Conservation (phyloP, 1,139 yeast species). For the Yamadazyma atlantica region DNA sequence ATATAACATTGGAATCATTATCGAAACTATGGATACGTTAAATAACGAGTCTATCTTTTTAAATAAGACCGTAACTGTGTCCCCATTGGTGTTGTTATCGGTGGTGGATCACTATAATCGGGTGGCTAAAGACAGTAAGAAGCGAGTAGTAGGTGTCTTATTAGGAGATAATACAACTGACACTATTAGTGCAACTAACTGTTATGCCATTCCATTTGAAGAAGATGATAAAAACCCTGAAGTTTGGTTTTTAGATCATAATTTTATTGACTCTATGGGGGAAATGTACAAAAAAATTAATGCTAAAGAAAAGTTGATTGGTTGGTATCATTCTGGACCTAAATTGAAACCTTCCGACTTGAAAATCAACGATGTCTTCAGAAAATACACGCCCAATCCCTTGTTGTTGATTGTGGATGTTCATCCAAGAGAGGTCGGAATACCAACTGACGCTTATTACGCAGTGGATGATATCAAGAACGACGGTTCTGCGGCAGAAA, state of each 20-base stretch:
- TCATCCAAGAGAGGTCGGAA: constrained; percentile 75
- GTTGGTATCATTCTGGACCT: constrained; percentile 99
- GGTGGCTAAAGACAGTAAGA: constrained; percentile 63
- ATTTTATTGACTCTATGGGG: constrained; percentile 93
- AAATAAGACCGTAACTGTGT: constrained; percentile 77
- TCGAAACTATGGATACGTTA: constrained; percentile 9
- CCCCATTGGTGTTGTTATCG: constrained; percentile 90
- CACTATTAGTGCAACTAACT: constrained; percentile 65
- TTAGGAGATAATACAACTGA: constrained; percentile 74
- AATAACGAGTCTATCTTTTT: constrained; percentile 37
- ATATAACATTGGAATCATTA: neutral
- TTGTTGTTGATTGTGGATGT: constrained; percentile 89
- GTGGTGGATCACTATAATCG: constrained; percentile 96
- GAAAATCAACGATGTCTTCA: constrained; percentile 85
- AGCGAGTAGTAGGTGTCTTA: constrained; percentile 91
- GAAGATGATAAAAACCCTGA: constrained; percentile 90
- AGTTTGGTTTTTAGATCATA: constrained; percentile 98
- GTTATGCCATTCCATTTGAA: constrained; percentile 91
- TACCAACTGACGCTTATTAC: constrained; percentile 93
- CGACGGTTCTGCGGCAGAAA: constrained; percentile 93
- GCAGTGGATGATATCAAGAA: constrained; percentile 95
- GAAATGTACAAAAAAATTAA: constrained; percentile 97
- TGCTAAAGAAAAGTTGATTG: constrained; percentile 92
- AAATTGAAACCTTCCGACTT: constrained; percentile 85
- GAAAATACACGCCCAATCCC: constrained; percentile 80